These are phyloP conservation scores for Madurella mycetomatis DNA, from an alignment of 2,329 filamentous ascomycete species.

Conservation along the genomic window DNA sequence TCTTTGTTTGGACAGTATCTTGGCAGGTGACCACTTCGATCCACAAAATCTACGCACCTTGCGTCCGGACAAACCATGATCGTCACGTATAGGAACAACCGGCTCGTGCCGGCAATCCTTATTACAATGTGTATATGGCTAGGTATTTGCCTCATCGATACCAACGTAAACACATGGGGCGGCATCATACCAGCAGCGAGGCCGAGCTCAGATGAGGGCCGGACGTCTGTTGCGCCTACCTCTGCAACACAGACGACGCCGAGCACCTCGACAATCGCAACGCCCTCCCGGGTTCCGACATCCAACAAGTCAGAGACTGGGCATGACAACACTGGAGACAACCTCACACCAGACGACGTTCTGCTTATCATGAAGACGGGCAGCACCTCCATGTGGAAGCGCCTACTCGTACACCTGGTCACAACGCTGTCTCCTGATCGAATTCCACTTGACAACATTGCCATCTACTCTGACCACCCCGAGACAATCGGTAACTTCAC, in stretches of 20 bases:
- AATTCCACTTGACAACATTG: slow-evolving; percentile 7
- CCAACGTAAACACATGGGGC: slow-evolving; percentile 5
- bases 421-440: slow-evolving; percentile 9
- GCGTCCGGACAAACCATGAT: slow-evolving; percentile 1
- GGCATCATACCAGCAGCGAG: slow-evolving; percentile 1
- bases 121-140: slow-evolving; percentile 10
- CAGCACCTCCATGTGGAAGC: slow-evolving; percentile 16
- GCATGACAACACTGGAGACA: background rate
- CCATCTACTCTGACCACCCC: slow-evolving; percentile 11
- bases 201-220: background rate
- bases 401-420: slow-evolving; percentile 13
- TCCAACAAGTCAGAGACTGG: too few species aligned
- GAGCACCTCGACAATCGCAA: background rate
- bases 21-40: too few species aligned
- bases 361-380: slow-evolving; percentile 16
- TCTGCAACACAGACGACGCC: background rate
- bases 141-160: slow-evolving; percentile 10
- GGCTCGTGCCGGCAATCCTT: slow-evolving; percentile 10
- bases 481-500: slow-evolving; percentile 6
- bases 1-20: too few species aligned
- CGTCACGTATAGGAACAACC: slow-evolving; percentile 14
- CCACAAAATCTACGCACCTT: too few species aligned
- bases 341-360: slow-evolving; percentile 8
- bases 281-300: background rate
- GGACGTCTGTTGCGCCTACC: background rate